Evolutionary conservation across 192 early-diverging fungal genomes (phyloP).

Genomic region (Irineochytrium annulatum): DNA sequence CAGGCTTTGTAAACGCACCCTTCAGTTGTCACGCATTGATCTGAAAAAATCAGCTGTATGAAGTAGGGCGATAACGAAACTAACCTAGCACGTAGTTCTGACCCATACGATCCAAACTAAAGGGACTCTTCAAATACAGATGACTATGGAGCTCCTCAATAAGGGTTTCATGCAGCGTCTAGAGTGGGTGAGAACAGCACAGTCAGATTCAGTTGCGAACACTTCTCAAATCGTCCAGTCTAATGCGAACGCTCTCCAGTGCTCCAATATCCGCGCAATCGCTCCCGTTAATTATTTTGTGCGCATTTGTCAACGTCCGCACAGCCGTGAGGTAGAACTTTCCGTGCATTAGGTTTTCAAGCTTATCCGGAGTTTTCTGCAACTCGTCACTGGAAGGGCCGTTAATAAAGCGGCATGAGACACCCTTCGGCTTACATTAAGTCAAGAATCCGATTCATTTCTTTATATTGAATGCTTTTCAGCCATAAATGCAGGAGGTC

Average conservation of each 20-base stretch:
- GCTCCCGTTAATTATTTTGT: slow-evolving; percentile 26
- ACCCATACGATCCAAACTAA: slow-evolving; percentile 40
- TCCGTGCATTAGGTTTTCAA: slow-evolving; percentile 43
- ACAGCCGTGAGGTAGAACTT: slow-evolving; percentile 53
- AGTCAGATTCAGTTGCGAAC: slow-evolving; percentile 17
- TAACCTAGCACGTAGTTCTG: too few species aligned
- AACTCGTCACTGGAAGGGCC: slow-evolving; percentile 43
- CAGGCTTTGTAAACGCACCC: too few species aligned
- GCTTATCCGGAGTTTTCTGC: slow-evolving; percentile 38
- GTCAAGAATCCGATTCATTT: slow-evolving; percentile 56
- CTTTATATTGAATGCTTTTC: slow-evolving; percentile 56
- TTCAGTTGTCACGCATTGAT: too few species aligned
- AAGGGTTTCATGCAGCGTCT: slow-evolving; percentile 43
- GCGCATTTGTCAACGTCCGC: slow-evolving; percentile 29
- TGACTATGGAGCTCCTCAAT: slow-evolving; percentile 56
- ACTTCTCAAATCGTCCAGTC: slow-evolving; percentile 32
- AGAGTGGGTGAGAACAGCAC: slow-evolving; percentile 6
- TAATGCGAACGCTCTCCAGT: slow-evolving; percentile 34
- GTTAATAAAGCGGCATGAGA: background rate
- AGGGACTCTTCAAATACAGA: slow-evolving; percentile 51
- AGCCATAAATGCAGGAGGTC: slow-evolving; percentile 60
- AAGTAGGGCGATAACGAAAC: too few species aligned
- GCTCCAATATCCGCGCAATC: slow-evolving; percentile 55
- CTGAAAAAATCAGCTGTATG: slow-evolving; percentile 24
- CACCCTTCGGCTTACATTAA: slow-evolving; percentile 29